Evolutionary conservation across 495 filamentous ascomycete species (phyloP).

Genomic region (Podospora australis): DNA sequence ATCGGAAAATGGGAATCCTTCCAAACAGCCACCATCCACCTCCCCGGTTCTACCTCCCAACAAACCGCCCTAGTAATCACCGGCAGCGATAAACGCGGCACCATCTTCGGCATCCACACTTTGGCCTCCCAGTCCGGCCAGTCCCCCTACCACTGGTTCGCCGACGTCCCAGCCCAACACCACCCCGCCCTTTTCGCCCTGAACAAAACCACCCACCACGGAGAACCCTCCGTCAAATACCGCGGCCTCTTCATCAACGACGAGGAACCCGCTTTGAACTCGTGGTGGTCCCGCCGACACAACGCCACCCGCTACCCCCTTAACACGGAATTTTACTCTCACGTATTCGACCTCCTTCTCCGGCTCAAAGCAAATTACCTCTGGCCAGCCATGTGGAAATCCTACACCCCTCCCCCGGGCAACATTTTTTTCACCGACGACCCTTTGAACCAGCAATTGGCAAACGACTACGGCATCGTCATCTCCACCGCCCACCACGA

Average conservation of each 20-base stretch:
- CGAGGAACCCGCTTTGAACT: conserved; percentile 50
- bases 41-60: conserved; percentile 36
- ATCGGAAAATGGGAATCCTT: conserved; percentile 57
- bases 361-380: conserved; percentile 57
- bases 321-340: conserved; percentile 52
- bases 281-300: conserved; percentile 19
- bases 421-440: conserved; percentile 57
- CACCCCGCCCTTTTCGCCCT: conserved; percentile 46
- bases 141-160: conserved; percentile 52
- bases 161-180: conserved; percentile 49
- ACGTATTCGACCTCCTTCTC: conserved; percentile 58
- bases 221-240: conserved; percentile 55
- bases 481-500: conserved; percentile 59
- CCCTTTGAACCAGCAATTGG: conserved; percentile 47
- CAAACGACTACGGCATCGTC: conserved; percentile 58
- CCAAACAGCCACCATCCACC: conserved; percentile 45
- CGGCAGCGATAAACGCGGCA: conserved; percentile 53
- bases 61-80: conserved; percentile 58
- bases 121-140: conserved; percentile 54
- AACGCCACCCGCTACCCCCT: conserved; percentile 31
- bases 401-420: conserved; percentile 21
- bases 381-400: conserved; percentile 60
- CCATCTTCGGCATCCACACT: conserved; percentile 57
- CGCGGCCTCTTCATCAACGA: conserved; percentile 66
- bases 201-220: conserved; percentile 41